A percentile compares a stretch with the other conserved stretches of the same genome.
Conservation (phyloP, 495 filamentous ascomycete genomes). For the Tuber brumale region DNA sequence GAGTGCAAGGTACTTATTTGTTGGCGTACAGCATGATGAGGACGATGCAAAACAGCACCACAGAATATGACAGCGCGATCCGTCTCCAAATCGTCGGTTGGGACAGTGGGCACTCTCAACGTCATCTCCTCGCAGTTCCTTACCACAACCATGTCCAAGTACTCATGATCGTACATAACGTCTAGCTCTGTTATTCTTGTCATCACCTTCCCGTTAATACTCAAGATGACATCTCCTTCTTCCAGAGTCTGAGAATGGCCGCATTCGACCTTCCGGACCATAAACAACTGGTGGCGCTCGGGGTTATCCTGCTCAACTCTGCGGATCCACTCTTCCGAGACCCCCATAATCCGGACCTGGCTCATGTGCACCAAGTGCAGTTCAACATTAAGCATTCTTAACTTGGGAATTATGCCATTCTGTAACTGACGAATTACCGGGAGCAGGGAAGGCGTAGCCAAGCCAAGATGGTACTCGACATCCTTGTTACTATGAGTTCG, state of each 20-base stretch:
- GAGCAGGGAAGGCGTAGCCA: slow-evolving; percentile 79
- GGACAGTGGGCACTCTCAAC: slow-evolving; percentile 75
- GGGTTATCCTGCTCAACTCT: slow-evolving; percentile 79
- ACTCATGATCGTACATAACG: slow-evolving; percentile 86
- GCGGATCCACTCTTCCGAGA: slow-evolving; percentile 89
- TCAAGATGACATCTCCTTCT: slow-evolving; percentile 90
- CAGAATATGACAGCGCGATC: slow-evolving; percentile 88
- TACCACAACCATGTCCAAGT: slow-evolving; percentile 79
- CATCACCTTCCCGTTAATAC: slow-evolving; percentile 82
- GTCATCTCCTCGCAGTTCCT: slow-evolving; percentile 72
- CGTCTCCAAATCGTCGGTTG: slow-evolving; percentile 86
- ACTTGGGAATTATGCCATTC: slow-evolving; percentile 64
- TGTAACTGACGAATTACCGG: slow-evolving; percentile 80
- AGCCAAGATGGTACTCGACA: slow-evolving; percentile 92
- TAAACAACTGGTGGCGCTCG: slow-evolving; percentile 91
- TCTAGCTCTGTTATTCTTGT: slow-evolving; percentile 89
- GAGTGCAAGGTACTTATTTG: slow-evolving; percentile 95
- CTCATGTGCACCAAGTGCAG: slow-evolving; percentile 94
- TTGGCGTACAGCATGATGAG: slow-evolving; percentile 92
- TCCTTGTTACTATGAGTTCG: slow-evolving; percentile 73
- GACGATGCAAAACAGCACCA: slow-evolving; percentile 84
- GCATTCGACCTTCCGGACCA: slow-evolving; percentile 89
- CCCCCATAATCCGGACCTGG: slow-evolving; percentile 96
- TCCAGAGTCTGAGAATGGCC: slow-evolving; percentile 59
- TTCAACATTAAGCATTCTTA: slow-evolving; percentile 88